Conservation (phyloP, 805 yeast species). For the Scheffersomyces amazonensis region DNA sequence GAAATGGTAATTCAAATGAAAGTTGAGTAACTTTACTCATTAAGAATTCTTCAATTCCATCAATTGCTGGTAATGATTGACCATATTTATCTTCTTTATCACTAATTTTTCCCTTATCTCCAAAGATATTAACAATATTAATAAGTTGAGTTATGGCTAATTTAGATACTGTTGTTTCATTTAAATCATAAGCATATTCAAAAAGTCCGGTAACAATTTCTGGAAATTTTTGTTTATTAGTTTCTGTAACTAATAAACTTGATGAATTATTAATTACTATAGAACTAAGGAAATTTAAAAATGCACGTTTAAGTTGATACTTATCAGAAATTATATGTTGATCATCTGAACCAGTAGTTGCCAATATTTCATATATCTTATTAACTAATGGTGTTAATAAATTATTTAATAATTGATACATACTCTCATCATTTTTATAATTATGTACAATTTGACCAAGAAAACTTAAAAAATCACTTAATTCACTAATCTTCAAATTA, state of each 20-base stretch:
- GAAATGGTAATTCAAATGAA: constrained; percentile 78
- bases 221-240: constrained; percentile 61
- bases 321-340: constrained; percentile 64
- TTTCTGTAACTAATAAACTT: constrained; percentile 68
- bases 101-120: constrained; percentile 60
- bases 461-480: constrained; percentile 80
- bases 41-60: constrained; percentile 69
- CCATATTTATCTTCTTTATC: constrained; percentile 59
- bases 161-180: constrained; percentile 66
- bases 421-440: constrained; percentile 61
- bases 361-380: constrained; percentile 55
- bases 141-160: constrained; percentile 66
- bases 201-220: constrained; percentile 60
- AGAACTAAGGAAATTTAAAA: constrained; percentile 65
- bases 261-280: constrained; percentile 76
- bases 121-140: constrained; percentile 60
- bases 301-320: constrained; percentile 63
- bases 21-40: constrained; percentile 65
- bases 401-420: constrained; percentile 72
- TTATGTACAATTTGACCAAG: constrained; percentile 84
- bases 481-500: constrained; percentile 58
- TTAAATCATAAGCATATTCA: constrained; percentile 58
- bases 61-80: constrained; percentile 48
- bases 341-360: constrained; percentile 24
- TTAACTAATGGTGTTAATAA: constrained; percentile 71